Evolutionary conservation across 768 basidiomycete genomes (phyloP), one percentile per base, ranked within the genome.

Genomic region (Neoboletus brunneissimus): DNA sequence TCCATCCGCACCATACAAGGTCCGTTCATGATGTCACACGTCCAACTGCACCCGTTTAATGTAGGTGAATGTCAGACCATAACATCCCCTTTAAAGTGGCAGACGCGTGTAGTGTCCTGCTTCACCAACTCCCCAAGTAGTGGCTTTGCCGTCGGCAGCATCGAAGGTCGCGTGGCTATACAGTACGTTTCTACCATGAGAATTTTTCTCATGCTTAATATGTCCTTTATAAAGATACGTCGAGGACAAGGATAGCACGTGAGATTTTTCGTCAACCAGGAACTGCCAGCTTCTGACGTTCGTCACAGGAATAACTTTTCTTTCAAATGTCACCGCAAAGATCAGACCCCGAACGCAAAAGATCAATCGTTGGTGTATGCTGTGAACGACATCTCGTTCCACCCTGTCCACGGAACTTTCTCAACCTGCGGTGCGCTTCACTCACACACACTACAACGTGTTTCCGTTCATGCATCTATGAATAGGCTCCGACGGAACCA

Each of bases 81-180:
- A 57, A 73, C 77, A 25, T 96, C 94, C 1, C 94, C 96, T 1
- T 73, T 98, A 57, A 97, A 96, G 67, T 94, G 89, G 90, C 93
- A 96, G 75, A 94, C 92, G 15, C 84, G 93, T 34, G 88, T 90
- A 5, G 82, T 93, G 15, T 84, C 90, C 5, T 93, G 90, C 68
- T 92, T 93, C 67, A 87, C 88, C 16, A 81, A 86, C 5, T 81
- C 85, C 16, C 43, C 73, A 9, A 82, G 67, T 53, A 86, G 83
- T 60, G 89, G 90, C 5, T 94, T 91, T 62, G 90, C 90, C 0
- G 81, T 93, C 4, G 91, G 91, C 32, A 92, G 91, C 62, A 83
- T 93, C 7, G 91, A 94, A 72, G 91, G 96, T 23, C 83, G 96
- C 56, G 93, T 98, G 3, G 95, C 94, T 3, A 94, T 98, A 57